These are phyloP conservation scores for Podila clonocystis DNA, from an alignment of 192 early-diverging fungal species.

Conservation along the genomic window DNA sequence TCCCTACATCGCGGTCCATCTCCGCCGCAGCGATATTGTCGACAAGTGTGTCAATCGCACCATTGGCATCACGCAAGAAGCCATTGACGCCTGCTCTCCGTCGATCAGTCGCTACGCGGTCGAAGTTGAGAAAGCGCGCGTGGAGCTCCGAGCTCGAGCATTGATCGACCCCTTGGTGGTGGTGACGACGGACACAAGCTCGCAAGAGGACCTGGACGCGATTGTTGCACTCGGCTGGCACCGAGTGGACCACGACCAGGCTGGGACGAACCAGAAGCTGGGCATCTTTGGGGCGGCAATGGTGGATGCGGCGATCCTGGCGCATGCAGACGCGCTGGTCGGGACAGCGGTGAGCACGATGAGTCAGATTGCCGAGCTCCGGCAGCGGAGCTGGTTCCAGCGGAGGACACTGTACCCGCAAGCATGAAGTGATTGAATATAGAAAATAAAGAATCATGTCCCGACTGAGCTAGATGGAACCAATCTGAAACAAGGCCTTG, in stretches of 20 bases:
- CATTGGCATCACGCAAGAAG: not conserved
- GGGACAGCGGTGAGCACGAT: not conserved
- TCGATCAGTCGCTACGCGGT: not conserved
- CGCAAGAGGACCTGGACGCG: not conserved
- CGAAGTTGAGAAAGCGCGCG: not conserved
- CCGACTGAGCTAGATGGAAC: too few species aligned
- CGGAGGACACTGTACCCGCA: not conserved
- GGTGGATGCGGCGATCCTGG: not conserved
- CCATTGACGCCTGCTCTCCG: not conserved
- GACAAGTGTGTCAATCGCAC: not conserved
- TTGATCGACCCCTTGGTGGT: not conserved
- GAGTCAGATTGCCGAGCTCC: not conserved
- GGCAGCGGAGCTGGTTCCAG: conserved; percentile 1
- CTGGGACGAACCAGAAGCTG: not conserved
- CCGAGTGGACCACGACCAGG: not conserved
- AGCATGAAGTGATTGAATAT: not conserved
- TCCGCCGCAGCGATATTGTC: not conserved
- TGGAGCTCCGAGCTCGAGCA: not conserved
- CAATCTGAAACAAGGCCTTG: too few species aligned
- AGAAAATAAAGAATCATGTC: too few species aligned
- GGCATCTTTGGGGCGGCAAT: not conserved
- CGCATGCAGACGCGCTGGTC: not conserved
- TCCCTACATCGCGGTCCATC: conserved; percentile 4
- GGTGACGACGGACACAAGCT: not conserved
- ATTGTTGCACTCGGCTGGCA: conserved; percentile 1